Percentiles rank a stretch among this genome's conserved stretches.
phyloP scores from a whole-genome alignment of 2,329 filamentous ascomycete species.

The Thelonectria olida region DNA sequence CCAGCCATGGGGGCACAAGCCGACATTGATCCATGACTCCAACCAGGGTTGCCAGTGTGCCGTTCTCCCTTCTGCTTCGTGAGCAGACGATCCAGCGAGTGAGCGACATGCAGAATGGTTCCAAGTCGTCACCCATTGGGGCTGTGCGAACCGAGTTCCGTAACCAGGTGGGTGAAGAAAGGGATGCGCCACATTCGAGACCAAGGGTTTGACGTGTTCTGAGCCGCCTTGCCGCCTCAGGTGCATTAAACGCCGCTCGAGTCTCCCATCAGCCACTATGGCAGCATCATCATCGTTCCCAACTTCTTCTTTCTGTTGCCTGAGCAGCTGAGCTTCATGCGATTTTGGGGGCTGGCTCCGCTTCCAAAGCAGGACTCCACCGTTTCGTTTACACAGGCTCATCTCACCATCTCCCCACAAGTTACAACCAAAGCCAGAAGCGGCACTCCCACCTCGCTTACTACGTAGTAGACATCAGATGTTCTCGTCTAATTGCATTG shows the following conservation, averaged over 20 bases:
- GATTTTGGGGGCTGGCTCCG: background rate
- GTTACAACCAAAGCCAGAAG: no score
- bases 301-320: background rate
- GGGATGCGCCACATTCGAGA: constrained; percentile 16
- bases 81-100: constrained; percentile 3
- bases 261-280: constrained; percentile 10
- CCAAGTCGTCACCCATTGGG: constrained; percentile 32
- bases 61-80: constrained; percentile 2
- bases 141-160: constrained; percentile 19
- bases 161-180: constrained; percentile 7
- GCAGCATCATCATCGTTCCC: background rate
- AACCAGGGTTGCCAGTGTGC: background rate
- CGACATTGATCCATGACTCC: background rate
- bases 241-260: background rate
- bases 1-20: background rate
- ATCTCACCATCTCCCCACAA: constrained; percentile 2
- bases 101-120: background rate
- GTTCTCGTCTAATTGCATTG: background rate
- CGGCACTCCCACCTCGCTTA: no score
- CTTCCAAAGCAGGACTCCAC: constrained; percentile 1
- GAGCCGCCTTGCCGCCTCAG: no score
- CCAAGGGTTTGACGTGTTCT: background rate
- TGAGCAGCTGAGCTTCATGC: background rate
- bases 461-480: constrained; percentile 1
- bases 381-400: background rate